Evolutionary conservation across 1,284 basidiomycete genomes (phyloP).

Genomic region (Cutaneotrichosporon sp.): DNA sequence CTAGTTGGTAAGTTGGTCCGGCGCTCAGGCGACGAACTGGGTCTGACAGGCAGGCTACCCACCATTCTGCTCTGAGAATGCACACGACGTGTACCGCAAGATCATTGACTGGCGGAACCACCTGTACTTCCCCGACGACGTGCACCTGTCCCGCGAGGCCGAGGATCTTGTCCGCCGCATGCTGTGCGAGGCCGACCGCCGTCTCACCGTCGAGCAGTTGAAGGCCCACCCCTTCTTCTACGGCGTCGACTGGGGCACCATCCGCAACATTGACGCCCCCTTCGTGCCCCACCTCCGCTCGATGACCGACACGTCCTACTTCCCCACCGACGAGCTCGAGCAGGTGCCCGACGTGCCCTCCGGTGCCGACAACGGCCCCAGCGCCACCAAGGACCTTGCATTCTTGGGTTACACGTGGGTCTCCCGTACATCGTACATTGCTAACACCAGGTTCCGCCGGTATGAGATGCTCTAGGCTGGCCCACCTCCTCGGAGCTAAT

Average conservation of each 20-base stretch:
- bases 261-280: slow-evolving; percentile 89
- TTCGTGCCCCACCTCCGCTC: slow-evolving; percentile 90
- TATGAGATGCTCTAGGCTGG: slow-evolving; percentile 43
- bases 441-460: slow-evolving; percentile 32
- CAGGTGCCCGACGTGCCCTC: slow-evolving; percentile 61
- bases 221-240: slow-evolving; percentile 95
- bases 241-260: slow-evolving; percentile 87
- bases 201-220: slow-evolving; percentile 79
- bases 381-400: slow-evolving; percentile 78
- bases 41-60: slow-evolving; percentile 60
- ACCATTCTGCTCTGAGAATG: slow-evolving; percentile 96
- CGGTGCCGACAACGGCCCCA: slow-evolving; percentile 60
- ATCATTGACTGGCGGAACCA: slow-evolving; percentile 93
- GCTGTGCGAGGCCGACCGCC: slow-evolving; percentile 76
- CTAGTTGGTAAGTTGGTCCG: slow-evolving; percentile 56
- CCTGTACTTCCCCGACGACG: slow-evolving; percentile 91
- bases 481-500: background rate
- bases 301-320: slow-evolving; percentile 84
- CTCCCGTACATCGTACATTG: slow-evolving; percentile 21
- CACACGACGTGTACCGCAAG: slow-evolving; percentile 97
- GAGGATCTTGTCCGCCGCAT: slow-evolving; percentile 74
- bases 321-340: slow-evolving; percentile 92
- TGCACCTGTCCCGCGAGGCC: slow-evolving; percentile 85
- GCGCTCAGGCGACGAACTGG: background rate
- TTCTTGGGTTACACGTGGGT: slow-evolving; percentile 69